These are phyloP conservation scores for Chlorophyllum brunneum DNA, from an alignment of 768 basidiomycete species.

Conservation along the genomic window DNA sequence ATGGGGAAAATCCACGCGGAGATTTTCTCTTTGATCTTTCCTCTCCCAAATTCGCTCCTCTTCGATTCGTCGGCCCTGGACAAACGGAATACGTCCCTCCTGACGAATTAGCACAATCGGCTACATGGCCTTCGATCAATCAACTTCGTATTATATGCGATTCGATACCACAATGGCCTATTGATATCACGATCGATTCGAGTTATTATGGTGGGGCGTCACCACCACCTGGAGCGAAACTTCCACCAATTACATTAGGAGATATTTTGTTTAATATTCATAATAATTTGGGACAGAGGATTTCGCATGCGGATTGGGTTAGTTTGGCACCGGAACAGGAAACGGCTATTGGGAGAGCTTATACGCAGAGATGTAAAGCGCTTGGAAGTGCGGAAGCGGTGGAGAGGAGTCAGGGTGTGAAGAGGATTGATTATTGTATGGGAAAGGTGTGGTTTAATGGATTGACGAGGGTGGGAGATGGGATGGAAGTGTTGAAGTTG, in stretches of 20 bases:
- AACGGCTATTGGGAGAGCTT: slow-evolving; percentile 32
- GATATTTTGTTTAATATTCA: slow-evolving; percentile 55
- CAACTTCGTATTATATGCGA: slow-evolving; percentile 58
- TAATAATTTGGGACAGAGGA: slow-evolving; percentile 39
- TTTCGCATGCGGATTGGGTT: slow-evolving; percentile 38
- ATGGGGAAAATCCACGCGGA: slow-evolving; percentile 41
- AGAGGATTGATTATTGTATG: slow-evolving; percentile 55
- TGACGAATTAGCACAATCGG: slow-evolving; percentile 47
- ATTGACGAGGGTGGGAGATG: slow-evolving; percentile 37
- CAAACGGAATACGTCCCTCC: slow-evolving; percentile 33
- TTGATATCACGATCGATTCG: slow-evolving; percentile 43
- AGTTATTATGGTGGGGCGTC: not conserved
- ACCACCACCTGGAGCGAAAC: slow-evolving; percentile 15
- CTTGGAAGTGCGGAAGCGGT: slow-evolving; percentile 26
- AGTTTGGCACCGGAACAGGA: slow-evolving; percentile 26
- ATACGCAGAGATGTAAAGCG: slow-evolving; percentile 32
- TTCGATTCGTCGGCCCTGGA: slow-evolving; percentile 32
- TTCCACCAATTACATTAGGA: slow-evolving; percentile 49
- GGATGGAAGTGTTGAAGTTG: slow-evolving; percentile 33
- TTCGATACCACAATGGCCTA: slow-evolving; percentile 55
- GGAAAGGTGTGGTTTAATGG: slow-evolving; percentile 47
- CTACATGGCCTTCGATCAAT: slow-evolving; percentile 51
- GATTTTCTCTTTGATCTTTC: slow-evolving; percentile 58
- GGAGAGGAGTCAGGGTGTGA: slow-evolving; percentile 48
- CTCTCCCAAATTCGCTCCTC: slow-evolving; percentile 40